Evolutionary conservation across 208 protist genomes (phyloP).

Genomic region (Crithidia acanthocephali): DNA sequence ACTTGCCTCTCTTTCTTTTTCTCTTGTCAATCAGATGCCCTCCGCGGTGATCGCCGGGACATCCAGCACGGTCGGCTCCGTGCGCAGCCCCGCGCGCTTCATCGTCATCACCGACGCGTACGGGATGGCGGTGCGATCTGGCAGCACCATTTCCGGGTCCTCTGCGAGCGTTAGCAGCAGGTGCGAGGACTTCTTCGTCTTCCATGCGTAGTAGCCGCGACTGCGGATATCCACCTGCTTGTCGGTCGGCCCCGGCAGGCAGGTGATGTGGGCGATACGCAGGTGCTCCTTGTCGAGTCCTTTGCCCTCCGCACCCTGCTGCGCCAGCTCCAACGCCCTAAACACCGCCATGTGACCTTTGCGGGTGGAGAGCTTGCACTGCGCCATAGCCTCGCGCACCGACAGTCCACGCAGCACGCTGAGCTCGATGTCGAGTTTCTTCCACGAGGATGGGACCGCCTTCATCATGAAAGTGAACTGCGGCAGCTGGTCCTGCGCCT

Average conservation of each 20-base stretch:
- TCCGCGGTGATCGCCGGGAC: conserved; percentile 91
- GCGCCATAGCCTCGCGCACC: conserved; percentile 87
- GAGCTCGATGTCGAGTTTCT: conserved; percentile 92
- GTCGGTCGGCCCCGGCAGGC: conserved; percentile 84
- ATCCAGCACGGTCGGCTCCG: conserved; percentile 74
- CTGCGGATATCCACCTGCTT: conserved; percentile 92
- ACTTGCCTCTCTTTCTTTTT: not conserved
- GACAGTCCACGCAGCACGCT: conserved; percentile 87
- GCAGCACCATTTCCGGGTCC: conserved; percentile 90
- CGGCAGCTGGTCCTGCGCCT: conserved; percentile 80
- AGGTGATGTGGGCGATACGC: conserved; percentile 86
- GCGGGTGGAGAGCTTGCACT: conserved; percentile 89
- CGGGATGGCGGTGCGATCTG: conserved; percentile 87
- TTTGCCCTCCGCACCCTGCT: conserved; percentile 88
- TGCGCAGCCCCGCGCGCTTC: conserved; percentile 74
- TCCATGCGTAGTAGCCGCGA: conserved; percentile 89
- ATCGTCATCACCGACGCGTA: conserved; percentile 87
- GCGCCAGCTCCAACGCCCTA: conserved; percentile 80
- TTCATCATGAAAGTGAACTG: conserved; percentile 87
- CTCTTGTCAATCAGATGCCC: conserved; percentile 62
- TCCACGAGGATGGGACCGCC: conserved; percentile 88
- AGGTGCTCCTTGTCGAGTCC: conserved; percentile 90
- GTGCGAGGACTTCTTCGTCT: conserved; percentile 91
- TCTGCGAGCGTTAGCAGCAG: conserved; percentile 84
- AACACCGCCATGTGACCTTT: conserved; percentile 91